These are phyloP conservation scores for Plasmopara muralis DNA, from an alignment of 352 stramenopile species.

Conservation along the genomic window DNA sequence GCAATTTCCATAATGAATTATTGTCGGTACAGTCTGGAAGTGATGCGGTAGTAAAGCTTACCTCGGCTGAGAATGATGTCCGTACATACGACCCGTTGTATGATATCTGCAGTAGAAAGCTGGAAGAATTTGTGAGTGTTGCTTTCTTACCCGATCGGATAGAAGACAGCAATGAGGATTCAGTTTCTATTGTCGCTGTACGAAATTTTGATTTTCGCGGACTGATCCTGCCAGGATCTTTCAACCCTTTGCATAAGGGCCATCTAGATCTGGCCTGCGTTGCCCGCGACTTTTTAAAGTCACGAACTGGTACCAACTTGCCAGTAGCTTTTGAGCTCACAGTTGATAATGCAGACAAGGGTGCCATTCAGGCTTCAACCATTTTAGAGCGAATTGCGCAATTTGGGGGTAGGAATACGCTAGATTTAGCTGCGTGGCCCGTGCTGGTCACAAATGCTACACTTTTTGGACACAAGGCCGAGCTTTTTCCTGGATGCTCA, in stretches of 20 bases:
- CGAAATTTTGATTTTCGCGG: slow-evolving; percentile 44
- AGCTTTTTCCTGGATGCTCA: slow-evolving; percentile 58
- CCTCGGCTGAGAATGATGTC: background rate
- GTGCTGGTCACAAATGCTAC: slow-evolving; percentile 74
- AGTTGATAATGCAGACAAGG: slow-evolving; percentile 78
- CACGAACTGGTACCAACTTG: slow-evolving; percentile 21
- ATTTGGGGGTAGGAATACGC: slow-evolving; percentile 24
- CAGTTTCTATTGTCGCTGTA: slow-evolving; percentile 11
- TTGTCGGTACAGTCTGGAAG: slow-evolving; percentile 21
- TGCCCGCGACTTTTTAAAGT: slow-evolving; percentile 38
- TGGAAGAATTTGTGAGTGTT: slow-evolving; percentile 30
- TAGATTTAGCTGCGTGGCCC: slow-evolving; percentile 34
- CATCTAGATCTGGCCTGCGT: slow-evolving; percentile 52
- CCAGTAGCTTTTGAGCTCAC: slow-evolving; percentile 71
- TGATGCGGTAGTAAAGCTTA: slow-evolving; percentile 25
- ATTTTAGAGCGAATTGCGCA: slow-evolving; percentile 44
- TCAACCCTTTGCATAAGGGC: slow-evolving; percentile 77
- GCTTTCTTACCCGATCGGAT: slow-evolving; percentile 32
- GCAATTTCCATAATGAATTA: slow-evolving; percentile 28
- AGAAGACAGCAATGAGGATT: background rate
- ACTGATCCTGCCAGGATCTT: slow-evolving; percentile 69
- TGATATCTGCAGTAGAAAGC: slow-evolving; percentile 21
- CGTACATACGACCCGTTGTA: slow-evolving; percentile 18
- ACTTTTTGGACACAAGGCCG: slow-evolving; percentile 80
- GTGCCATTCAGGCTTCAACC: slow-evolving; percentile 33